These are phyloP conservation scores for Melastoma candidum DNA, from an alignment of 441 rosid species.

Conservation along the genomic window DNA sequence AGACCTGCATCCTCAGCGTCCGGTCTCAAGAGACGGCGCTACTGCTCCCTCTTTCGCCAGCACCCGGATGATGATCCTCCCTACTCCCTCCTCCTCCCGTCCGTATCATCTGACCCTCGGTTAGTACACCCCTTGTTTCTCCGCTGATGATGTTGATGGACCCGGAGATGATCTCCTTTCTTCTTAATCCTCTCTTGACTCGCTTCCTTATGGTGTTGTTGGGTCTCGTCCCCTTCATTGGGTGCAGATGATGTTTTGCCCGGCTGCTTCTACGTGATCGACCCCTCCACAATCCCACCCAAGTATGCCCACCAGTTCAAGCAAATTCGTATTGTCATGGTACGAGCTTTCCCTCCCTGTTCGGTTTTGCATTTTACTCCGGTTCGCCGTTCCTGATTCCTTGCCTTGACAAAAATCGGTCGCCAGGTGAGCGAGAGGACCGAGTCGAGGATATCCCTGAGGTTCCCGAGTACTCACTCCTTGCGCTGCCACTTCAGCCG, in stretches of 20 bases:
- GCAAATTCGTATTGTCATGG: constrained; percentile 62
- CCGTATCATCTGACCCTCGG: too few species aligned
- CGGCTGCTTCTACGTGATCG: constrained; percentile 69
- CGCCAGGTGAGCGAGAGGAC: constrained; percentile 65
- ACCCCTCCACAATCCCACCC: constrained; percentile 44
- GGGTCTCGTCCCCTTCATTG: too few species aligned
- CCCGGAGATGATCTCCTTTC: too few species aligned
- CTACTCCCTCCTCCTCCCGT: too few species aligned
- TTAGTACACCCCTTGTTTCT: too few species aligned
- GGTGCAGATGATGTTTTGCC: background rate
- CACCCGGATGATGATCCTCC: too few species aligned
- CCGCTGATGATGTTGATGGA: too few species aligned
- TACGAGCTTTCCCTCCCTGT: constrained; percentile 11
- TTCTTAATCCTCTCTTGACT: too few species aligned
- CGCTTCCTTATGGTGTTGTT: too few species aligned
- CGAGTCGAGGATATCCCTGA: constrained; percentile 40
- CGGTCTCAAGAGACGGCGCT: too few species aligned
- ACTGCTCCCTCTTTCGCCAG: too few species aligned
- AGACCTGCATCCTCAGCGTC: too few species aligned
- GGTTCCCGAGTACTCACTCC: constrained; percentile 59
- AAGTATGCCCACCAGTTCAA: constrained; percentile 51
- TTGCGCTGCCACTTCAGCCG: constrained; percentile 40
- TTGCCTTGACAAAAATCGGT: background rate
- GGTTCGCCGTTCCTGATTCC: background rate
- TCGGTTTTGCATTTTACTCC: background rate